Base-by-base conservation (phyloP, 345 rosid genomes). In the Microthlaspi erraticum region DNA sequence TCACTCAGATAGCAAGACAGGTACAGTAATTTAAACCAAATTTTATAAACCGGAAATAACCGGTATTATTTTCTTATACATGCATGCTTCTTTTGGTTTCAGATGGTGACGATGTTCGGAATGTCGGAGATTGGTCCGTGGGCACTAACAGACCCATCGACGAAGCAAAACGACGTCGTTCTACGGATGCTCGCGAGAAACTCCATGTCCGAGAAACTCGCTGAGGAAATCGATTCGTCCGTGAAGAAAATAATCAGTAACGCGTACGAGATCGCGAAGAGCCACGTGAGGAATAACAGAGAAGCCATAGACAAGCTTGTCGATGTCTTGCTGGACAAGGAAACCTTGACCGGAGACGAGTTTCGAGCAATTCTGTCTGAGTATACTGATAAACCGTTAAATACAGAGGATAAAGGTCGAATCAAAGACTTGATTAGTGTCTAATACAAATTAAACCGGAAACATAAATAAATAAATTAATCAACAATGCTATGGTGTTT, bases 101-200 rank as follows among this genome's bases (percentile, higher is more conserved):
- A 86, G 90, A 90, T 86, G 92, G 97, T 90, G 48, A 90, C 90
- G 5, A 86, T 56, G 81, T 86, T 77, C 68, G 94, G 94, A 18
- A 88, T 88, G 95, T 88, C 92, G 0, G 89, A 85, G 46, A 82
- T 87, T 10, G 95, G 97, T 11, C 95, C 91, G 0, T 84, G 90
- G 97, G 56, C 84, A 2, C 37, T 87, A 72, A 85, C 66, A 0
- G 88, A 88, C 26, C 89, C 91, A 13, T 58, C 85, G 42, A 78
- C 34, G 5, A 84, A 80, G 29, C 81, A 86, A 50, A 74, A 84
- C 49, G 89, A 88, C 41, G 75, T 84, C 0, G 88, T 91, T 11
- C 51, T 91, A 42, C 80, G 91, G 63, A 86, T 86, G 94, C 62
- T 88, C 0, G 86, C 89, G 2, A 86, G 86, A 67, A 87, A 82